Percentiles rank a stretch among this genome's conserved stretches.
phyloP scores from a whole-genome alignment of 139 green algal genomes.

The Tetratostichococcus sp. region DNA sequence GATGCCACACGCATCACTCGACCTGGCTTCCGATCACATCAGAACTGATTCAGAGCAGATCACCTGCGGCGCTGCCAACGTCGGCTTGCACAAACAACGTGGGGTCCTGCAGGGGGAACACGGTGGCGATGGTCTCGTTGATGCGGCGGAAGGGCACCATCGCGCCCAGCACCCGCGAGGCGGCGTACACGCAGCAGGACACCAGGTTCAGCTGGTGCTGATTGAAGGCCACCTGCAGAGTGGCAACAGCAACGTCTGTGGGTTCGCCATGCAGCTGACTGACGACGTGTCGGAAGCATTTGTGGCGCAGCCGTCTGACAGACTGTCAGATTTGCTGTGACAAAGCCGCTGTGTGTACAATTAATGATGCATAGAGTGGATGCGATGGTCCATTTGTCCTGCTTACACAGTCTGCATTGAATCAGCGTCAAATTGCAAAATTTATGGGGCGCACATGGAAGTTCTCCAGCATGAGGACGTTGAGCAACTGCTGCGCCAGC shows the following conservation, averaged over 20 bases:
- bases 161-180: neutral
- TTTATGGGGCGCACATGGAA: neutral
- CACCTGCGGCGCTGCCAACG: neutral
- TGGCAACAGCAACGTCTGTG: neutral
- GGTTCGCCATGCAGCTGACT: too few relatives aligned
- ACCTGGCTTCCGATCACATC: too few relatives aligned
- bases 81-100: neutral
- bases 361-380: too few relatives aligned
- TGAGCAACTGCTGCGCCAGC: neutral
- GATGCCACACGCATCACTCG: too few relatives aligned
- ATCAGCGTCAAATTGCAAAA: too few relatives aligned
- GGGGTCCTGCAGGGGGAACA: constrained; percentile 8
- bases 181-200: constrained; percentile 20
- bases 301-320: too few relatives aligned
- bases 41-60: too few relatives aligned
- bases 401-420: too few relatives aligned
- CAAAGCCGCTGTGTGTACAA: too few relatives aligned
- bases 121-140: neutral
- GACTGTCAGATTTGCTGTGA: too few relatives aligned
- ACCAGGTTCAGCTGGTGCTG: constrained; percentile 24
- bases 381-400: too few relatives aligned
- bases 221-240: constrained; percentile 21
- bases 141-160: constrained; percentile 9
- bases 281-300: too few relatives aligned
- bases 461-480: neutral